Conservation (phyloP, 306 rosid genomes). For the Dryas drummondii region DNA sequence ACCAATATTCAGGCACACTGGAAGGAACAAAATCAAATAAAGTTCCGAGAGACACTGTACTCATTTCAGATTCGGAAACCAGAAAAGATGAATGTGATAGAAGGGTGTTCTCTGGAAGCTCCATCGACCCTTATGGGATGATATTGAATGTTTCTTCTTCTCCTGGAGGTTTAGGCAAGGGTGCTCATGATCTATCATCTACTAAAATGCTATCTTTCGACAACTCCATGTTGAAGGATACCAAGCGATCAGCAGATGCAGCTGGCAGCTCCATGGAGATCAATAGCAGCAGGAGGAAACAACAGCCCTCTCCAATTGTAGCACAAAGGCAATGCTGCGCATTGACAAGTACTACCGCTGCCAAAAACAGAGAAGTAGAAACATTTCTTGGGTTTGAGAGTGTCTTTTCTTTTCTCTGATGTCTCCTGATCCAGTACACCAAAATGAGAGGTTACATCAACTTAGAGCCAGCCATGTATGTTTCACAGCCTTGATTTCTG, state of each 20-base stretch:
- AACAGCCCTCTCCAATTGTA: slow-evolving; percentile 38
- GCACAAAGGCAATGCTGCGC: slow-evolving; percentile 53
- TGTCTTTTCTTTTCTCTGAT: slow-evolving; percentile 86
- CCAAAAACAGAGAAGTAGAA: slow-evolving; percentile 44
- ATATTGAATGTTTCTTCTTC: slow-evolving; percentile 27
- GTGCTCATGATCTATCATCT: slow-evolving; percentile 30
- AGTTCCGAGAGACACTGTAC: slow-evolving; percentile 26
- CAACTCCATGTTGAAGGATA: slow-evolving; percentile 44
- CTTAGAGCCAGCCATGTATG: too few species aligned
- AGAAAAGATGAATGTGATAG: slow-evolving; percentile 24
- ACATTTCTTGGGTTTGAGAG: slow-evolving; percentile 74
- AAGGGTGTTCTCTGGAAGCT: slow-evolving; percentile 28
- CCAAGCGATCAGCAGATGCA: slow-evolving; percentile 35
- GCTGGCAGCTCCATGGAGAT: slow-evolving; percentile 25
- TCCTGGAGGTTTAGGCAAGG: slow-evolving; percentile 32
- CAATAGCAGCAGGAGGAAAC: slow-evolving; percentile 41
- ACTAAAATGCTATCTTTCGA: slow-evolving; percentile 32
- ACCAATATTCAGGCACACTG: slow-evolving; percentile 27
- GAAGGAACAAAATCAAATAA: slow-evolving; percentile 31
- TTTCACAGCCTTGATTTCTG: too few species aligned
- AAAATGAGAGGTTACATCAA: neutral
- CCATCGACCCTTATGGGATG: slow-evolving; percentile 15
- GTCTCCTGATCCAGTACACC: slow-evolving; percentile 6
- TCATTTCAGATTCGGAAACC: slow-evolving; percentile 30
- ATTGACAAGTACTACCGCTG: slow-evolving; percentile 35